These are phyloP conservation scores for Lactifluus rugatus DNA, from an alignment of 768 basidiomycete species.

Conservation along the genomic window DNA sequence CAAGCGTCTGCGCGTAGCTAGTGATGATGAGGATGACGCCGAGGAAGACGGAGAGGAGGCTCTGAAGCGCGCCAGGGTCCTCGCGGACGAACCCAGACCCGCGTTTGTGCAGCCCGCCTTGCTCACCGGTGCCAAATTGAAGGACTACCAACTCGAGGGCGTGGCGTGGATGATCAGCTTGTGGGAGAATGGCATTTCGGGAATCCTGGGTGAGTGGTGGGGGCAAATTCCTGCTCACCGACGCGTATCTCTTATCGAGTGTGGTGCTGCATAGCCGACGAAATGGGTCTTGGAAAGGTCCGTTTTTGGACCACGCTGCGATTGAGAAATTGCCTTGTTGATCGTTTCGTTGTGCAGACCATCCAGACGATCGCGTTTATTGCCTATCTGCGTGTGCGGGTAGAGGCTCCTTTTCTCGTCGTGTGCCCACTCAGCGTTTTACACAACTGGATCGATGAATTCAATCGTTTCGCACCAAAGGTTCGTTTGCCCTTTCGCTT, in stretches of 20 bases:
- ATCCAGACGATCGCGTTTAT: constrained; percentile 92
- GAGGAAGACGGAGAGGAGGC: constrained; percentile 10
- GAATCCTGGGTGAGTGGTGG: constrained; percentile 51
- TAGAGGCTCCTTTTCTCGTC: constrained; percentile 69
- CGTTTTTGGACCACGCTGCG: neutral
- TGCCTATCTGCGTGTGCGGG: constrained; percentile 74
- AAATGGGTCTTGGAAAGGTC: constrained; percentile 91
- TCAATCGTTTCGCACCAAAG: constrained; percentile 69
- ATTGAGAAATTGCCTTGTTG: constrained; percentile 6
- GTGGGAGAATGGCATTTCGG: constrained; percentile 76
- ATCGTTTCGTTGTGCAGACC: constrained; percentile 51
- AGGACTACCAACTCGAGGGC: constrained; percentile 88
- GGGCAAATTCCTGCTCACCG: neutral
- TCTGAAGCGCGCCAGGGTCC: constrained; percentile 22
- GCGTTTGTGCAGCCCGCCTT: constrained; percentile 62
- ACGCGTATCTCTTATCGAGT: constrained; percentile 16
- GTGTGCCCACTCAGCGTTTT: constrained; percentile 91
- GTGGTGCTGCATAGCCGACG: constrained; percentile 49
- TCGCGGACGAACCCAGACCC: neutral
- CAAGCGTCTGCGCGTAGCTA: constrained; percentile 10
- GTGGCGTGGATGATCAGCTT: constrained; percentile 92
- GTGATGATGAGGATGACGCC: constrained; percentile 21
- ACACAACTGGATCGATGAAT: constrained; percentile 86
- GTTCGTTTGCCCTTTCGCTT: constrained; percentile 32
- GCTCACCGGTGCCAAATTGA: constrained; percentile 77